Evolutionary conservation across 352 stramenopile species (phyloP).

Genomic region (Globisporangium viniferum): DNA sequence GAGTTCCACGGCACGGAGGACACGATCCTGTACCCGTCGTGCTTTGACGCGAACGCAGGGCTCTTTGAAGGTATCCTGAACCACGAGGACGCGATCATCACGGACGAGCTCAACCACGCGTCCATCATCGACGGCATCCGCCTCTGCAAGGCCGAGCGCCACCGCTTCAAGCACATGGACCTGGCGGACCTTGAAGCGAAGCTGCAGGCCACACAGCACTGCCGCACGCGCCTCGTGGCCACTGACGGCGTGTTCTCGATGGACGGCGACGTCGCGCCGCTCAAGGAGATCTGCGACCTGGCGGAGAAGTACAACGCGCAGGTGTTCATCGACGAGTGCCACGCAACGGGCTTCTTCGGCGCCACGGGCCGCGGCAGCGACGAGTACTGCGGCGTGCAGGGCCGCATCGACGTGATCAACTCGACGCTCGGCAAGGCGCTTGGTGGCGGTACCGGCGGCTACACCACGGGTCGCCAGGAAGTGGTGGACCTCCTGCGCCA

Average conservation of each 20-base stretch:
- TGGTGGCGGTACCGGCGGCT: conserved; percentile 90
- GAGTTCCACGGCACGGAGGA: conserved; percentile 94
- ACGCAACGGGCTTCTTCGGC: conserved; percentile 93
- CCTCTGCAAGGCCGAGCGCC: conserved; percentile 91
- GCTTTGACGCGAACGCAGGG: conserved; percentile 93
- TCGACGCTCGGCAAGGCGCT: conserved; percentile 94
- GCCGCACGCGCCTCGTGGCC: conserved; percentile 87
- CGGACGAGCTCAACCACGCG: conserved; percentile 92
- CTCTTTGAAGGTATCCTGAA: conserved; percentile 90
- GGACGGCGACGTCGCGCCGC: conserved; percentile 91
- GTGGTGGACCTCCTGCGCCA: conserved; percentile 92
- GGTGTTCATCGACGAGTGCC: conserved; percentile 93
- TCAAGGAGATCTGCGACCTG: conserved; percentile 88
- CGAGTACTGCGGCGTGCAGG: conserved; percentile 89
- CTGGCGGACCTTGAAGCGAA: conserved; percentile 89
- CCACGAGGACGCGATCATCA: conserved; percentile 91
- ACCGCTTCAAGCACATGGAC: conserved; percentile 94
- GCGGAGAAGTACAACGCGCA: conserved; percentile 92
- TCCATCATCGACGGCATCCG: conserved; percentile 94
- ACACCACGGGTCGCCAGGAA: conserved; percentile 88
- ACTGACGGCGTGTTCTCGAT: conserved; percentile 96
- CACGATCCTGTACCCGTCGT: conserved; percentile 92
- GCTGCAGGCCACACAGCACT: conserved; percentile 88
- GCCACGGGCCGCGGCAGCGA: conserved; percentile 89
- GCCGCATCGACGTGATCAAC: conserved; percentile 93